Evolutionary conservation across 2,329 filamentous ascomycete genomes (phyloP), one percentile per base, ranked within the genome.

Genomic region (Fusarium tjaetaba): DNA sequence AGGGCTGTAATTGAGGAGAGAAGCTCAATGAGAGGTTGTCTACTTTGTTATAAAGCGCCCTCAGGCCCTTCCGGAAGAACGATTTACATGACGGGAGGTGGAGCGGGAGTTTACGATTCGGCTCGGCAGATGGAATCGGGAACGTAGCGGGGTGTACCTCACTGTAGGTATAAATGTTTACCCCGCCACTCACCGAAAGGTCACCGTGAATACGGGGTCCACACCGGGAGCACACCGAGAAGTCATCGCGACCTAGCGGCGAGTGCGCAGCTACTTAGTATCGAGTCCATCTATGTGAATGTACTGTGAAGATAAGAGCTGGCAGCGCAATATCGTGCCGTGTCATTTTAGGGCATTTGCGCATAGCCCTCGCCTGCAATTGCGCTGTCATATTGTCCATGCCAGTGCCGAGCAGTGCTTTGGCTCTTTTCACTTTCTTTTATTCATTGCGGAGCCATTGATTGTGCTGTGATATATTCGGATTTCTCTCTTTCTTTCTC

Each of bases 101-200:
- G 76, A 75, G 72, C 66, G 60, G 51, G 56, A 52, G 56, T 63
- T 53, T 53, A 61, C 59, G 61, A 76, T 73, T 68, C 74, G 73
- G 77, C 59, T 80, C 78, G 78, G 78, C 78, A 80, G 65, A 79
- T 79, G 70, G 38, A 55, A 70, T 77, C 78, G 78, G 78, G 76
- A 70, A 77, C 61, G 72, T 76, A 61, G 65, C 16, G 65, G 51
- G 45, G 63, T 52, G 30, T 36, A 26, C 49, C n/a, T 52, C 9
- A 26, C 32, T 48, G 66, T 38, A 64, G 67, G 72, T 77, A 57
- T 78, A 78, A 78, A 78, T 65, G 59, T 78, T 78, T 78, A 79
- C 74, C 77, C 77, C 77, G 76, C 76, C 70, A 69, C 72, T 74
- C 71, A 71, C 70, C 72, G 59, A 58, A 4, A 14, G 20, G 52